These are phyloP conservation scores for Rhynchosporium secalis DNA, from an alignment of 2,329 filamentous ascomycete genomes.

Conservation along the genomic window DNA sequence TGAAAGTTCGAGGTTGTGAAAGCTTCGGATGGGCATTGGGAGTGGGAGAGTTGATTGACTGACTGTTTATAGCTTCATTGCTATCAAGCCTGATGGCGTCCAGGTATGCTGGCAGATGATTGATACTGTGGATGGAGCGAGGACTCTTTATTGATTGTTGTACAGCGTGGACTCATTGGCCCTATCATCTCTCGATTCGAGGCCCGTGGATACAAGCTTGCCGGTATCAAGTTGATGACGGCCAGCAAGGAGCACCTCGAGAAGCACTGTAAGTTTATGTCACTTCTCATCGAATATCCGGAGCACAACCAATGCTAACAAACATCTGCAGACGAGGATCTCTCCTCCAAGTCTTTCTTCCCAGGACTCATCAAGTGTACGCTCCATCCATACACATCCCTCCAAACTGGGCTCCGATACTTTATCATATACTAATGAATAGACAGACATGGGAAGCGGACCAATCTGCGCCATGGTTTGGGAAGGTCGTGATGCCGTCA, in stretches of 20 bases:
- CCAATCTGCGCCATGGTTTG: slow-evolving; percentile 99
- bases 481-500: slow-evolving; percentile 98
- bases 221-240: slow-evolving; percentile 90
- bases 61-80: slow-evolving; percentile 80
- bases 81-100: slow-evolving; percentile 99
- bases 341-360: slow-evolving; percentile 96
- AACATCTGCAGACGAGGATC: slow-evolving; percentile 68
- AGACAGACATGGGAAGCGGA: slow-evolving; percentile 88
- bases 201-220: slow-evolving; percentile 97
- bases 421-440: slow-evolving; percentile 26
- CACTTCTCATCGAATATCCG: neutral
- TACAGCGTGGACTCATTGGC: slow-evolving; percentile 91
- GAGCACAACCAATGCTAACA: slow-evolving; percentile 41
- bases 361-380: slow-evolving; percentile 85
- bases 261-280: slow-evolving; percentile 74
- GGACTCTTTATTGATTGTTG: slow-evolving; percentile 23
- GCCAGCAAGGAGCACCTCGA: slow-evolving; percentile 94
- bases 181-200: slow-evolving; percentile 98
- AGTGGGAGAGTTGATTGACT: slow-evolving; percentile 21
- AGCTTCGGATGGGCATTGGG: neutral
- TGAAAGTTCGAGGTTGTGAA: slow-evolving; percentile 22
- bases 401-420: neutral
- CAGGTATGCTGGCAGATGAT: slow-evolving; percentile 65
- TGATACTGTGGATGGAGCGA: neutral
- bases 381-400: slow-evolving; percentile 40